Evolutionary conservation across 805 yeast genomes (phyloP), one percentile per base, ranked within the genome.

Genomic region (Pichia insulana): DNA sequence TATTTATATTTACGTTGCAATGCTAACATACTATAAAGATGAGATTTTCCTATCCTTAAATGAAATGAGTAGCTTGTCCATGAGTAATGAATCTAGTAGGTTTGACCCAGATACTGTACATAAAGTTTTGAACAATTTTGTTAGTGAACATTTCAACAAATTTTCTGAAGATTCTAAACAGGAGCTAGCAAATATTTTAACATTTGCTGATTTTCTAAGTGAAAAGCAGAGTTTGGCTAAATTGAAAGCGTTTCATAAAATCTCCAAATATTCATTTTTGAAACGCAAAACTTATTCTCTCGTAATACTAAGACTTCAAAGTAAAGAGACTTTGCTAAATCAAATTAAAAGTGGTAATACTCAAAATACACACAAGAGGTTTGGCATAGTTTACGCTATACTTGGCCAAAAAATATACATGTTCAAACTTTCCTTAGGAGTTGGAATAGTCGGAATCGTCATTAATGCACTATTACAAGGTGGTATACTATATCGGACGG

Each of bases 1-100:
- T 6, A 53, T 85, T 10, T 78, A 82, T 47, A 54, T 87, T 15
- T 88, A 83, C 57, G 73, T 71, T 1, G 63, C 85, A 16, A 58
- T 80, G 5, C 52, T 85, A 22, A 34, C 73, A 2, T 55, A 61
- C 25, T 68, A 68, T 37, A 75, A 73, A 48, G 65, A 64, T 2
- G 63, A 62, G 4, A 64, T 83, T 1, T 50, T 74, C 16, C 50
- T 51, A 27, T 57, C 56, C 31, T 50, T 64, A 11, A 56, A 57
- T 41, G 61, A 58, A 36, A 36, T 57, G 16, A 52, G 57, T 25
- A 64, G 62, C 2, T 52, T 51, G n/a, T 55, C 57, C 2, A 50
- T 53, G 34, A 50, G 55, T 4, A 50, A 59, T 39, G 57, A 53
- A 30, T 57, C 52, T 28, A 51, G 56, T 2, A 42, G 50, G 17